Base-by-base conservation (phyloP, 495 filamentous ascomycete species). In the Entonaema liquescens region DNA sequence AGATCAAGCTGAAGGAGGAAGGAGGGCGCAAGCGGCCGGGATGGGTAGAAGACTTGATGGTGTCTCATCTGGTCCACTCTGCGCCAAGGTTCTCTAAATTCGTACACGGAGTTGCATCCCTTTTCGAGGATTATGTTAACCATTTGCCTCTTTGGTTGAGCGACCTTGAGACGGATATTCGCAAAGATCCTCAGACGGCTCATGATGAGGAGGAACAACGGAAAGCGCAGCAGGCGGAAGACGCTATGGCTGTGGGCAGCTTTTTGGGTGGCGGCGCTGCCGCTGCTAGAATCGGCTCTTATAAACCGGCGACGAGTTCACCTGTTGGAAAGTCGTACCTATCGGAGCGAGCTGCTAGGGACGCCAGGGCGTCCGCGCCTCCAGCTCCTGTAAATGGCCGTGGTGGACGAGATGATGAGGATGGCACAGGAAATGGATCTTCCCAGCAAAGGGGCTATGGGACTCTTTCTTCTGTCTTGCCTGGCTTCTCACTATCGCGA, bases 61-160 rank as follows among this genome's bases (percentile, higher is more conserved):
- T 87, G 50, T 97, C 93, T 9, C 95, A 99, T 76, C 87, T 99
- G 15, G 91, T 99, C 54, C 93, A 95, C 78, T 89, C 92, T 56
- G 90, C 91, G 2, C 92, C 94, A 3, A 88, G 92, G 23, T 99
- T 99, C 81, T 97, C 93, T 42, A 99, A 99, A 76, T 98, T 98
- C 74, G 91, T 95, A 21, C 95, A 99, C 71, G 95, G 96, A 65
- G 89, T 96, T 1, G 94, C 94, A 12, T 88, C 89, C 38, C 83
- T 98, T 7, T 98, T 97, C 74, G 96, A 98, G 65, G 96, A 98
- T 76, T 84, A 97, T 76, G 95, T 99, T 78, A 98, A 98, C 80
- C 93, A 86, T 62, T 89, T 99, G 63, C 95, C 95, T 4, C 97
- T 98, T 84, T 99, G 95, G 95, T 87, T 98, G 3, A 86, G 89